These are phyloP conservation scores for Scedosporium minutisporum DNA, from an alignment of 2,329 filamentous ascomycete genomes.

Conservation along the genomic window DNA sequence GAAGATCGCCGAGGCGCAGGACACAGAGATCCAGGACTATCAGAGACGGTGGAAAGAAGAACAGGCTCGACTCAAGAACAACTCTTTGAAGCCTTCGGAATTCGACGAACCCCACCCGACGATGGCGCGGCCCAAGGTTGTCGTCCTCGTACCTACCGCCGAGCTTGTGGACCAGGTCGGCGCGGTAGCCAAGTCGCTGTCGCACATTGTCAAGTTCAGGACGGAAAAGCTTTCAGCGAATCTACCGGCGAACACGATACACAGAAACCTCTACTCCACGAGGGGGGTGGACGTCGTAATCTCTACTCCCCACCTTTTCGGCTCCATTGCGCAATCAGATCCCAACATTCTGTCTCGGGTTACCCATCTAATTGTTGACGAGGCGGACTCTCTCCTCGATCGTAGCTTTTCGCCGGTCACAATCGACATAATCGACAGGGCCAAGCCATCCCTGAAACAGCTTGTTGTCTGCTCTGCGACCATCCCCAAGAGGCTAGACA, in stretches of 20 bases:
- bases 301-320: constrained; percentile 79
- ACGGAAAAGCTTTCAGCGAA: constrained; percentile 73
- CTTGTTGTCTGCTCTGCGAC: constrained; percentile 92
- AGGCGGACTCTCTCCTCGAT: constrained; percentile 93
- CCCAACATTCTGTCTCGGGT: constrained; percentile 91
- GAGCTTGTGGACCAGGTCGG: constrained; percentile 88
- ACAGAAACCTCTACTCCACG: constrained; percentile 72
- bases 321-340: constrained; percentile 78
- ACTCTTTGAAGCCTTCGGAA: constrained; percentile 48
- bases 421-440: constrained; percentile 70
- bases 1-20: constrained; percentile 61
- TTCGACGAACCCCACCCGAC: constrained; percentile 62
- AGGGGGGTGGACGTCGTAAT: constrained; percentile 77
- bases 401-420: constrained; percentile 83
- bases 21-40: constrained; percentile 48
- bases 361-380: constrained; percentile 79
- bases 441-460: constrained; percentile 71
- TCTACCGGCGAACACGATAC: constrained; percentile 68
- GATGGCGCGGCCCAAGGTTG: constrained; percentile 68
- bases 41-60: constrained; percentile 45
- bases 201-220: constrained; percentile 80
- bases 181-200: constrained; percentile 67
- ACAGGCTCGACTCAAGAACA: constrained; percentile 43
- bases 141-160: constrained; percentile 84
- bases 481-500: constrained; percentile 83